phyloP scores from a whole-genome alignment of 2,329 filamentous ascomycete genomes.

The Apiospora marii region DNA sequence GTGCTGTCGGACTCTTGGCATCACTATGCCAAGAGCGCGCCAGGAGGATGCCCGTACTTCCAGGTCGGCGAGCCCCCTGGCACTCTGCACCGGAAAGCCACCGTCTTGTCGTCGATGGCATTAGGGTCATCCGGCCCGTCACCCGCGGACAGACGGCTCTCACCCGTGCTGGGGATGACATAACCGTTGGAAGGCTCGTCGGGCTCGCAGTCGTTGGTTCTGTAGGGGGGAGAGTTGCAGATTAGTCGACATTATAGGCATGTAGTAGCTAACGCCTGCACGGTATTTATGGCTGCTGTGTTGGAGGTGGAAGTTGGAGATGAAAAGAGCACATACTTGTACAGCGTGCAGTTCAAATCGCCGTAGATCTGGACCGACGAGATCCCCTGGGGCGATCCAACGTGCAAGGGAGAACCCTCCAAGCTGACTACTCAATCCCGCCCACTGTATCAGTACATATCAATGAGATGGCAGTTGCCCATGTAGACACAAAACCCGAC shows the following conservation, averaged over 20 bases:
- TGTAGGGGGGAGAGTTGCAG: not conserved
- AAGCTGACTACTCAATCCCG: not conserved
- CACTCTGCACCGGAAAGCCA: slow-evolving; percentile 25
- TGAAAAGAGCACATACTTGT: slow-evolving; percentile 24
- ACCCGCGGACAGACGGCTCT: not conserved
- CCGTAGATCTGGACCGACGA: slow-evolving; percentile 25
- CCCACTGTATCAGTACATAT: not conserved
- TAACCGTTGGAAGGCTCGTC: slow-evolving; percentile 23
- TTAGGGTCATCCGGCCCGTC: slow-evolving; percentile 1
- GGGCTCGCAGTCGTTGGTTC: slow-evolving; percentile 25
- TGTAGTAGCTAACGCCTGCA: not conserved
- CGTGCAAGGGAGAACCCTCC: slow-evolving; percentile 12
- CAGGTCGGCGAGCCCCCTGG: not conserved
- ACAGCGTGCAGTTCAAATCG: slow-evolving; percentile 27
- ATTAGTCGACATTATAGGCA: not conserved
- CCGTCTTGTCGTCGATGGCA: slow-evolving; percentile 25
- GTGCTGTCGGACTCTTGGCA: not conserved
- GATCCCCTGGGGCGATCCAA: slow-evolving; percentile 26
- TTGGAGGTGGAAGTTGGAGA: no score
- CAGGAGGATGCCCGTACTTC: not conserved
- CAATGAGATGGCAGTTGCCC: not conserved
- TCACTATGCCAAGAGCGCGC: no score
- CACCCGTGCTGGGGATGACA: slow-evolving; percentile 13
- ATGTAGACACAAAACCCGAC: not conserved
- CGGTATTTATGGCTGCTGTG: not conserved